Percentiles rank a stretch among this genome's conserved stretches.
Conservation (phyloP, 2,329 filamentous ascomycete species). For the Cercospora janseana region DNA sequence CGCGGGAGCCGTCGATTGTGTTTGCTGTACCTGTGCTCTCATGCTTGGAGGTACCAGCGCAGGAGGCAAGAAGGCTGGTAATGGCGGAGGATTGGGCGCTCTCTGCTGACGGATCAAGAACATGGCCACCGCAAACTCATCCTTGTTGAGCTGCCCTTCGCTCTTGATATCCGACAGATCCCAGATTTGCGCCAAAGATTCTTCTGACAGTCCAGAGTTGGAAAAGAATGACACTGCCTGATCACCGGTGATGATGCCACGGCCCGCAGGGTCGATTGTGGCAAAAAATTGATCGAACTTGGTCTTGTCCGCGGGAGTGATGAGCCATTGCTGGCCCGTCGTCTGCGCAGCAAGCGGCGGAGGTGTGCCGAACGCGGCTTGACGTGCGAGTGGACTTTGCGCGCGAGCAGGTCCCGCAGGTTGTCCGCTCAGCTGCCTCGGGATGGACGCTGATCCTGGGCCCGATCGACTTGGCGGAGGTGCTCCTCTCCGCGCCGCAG, state of each 20-base stretch:
- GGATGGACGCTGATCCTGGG: slow-evolving; percentile 56
- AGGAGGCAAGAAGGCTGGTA: slow-evolving; percentile 75
- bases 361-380: slow-evolving; percentile 49
- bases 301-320: slow-evolving; percentile 78
- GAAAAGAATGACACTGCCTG: slow-evolving; percentile 93
- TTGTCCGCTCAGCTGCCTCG: slow-evolving; percentile 75
- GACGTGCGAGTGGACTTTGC: slow-evolving; percentile 58
- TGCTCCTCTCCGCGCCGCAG: slow-evolving; percentile 68
- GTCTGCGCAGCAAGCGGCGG: slow-evolving; percentile 52
- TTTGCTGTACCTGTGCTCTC: slow-evolving; percentile 60
- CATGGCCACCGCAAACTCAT: slow-evolving; percentile 97
- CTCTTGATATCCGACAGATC: slow-evolving; percentile 93
- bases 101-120: slow-evolving; percentile 91
- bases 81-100: slow-evolving; percentile 62
- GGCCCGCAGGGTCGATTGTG: slow-evolving; percentile 74
- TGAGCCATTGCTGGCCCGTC: slow-evolving; percentile 71
- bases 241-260: slow-evolving; percentile 85
- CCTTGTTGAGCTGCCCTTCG: slow-evolving; percentile 76
- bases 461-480: slow-evolving; percentile 40
- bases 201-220: slow-evolving; percentile 85
- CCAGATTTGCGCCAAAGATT: slow-evolving; percentile 91
- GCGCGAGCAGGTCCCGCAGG: slow-evolving; percentile 49
- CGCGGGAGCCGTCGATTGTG: slow-evolving; percentile 52
- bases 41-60: slow-evolving; percentile 84
- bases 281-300: slow-evolving; percentile 85